Percentiles rank a stretch among this genome's conserved stretches.
Conservation (phyloP, 768 basidiomycete species). For the Lentinula edodes region DNA sequence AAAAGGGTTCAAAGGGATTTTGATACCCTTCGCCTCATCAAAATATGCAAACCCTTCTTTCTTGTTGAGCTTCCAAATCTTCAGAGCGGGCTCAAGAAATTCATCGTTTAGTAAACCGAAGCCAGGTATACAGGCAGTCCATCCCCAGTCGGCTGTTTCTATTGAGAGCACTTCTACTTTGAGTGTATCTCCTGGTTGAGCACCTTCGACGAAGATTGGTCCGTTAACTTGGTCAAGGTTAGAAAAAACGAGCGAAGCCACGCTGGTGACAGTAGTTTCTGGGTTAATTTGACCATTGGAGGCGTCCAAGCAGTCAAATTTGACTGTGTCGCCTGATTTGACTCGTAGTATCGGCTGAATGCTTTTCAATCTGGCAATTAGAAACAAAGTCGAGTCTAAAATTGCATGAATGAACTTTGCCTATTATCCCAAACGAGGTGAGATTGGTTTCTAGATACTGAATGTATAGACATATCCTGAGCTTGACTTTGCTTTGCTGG, state of each 20-base stretch:
- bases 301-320: constrained; percentile 59
- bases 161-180: constrained; percentile 54
- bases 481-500: constrained; percentile 42
- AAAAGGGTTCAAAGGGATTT: constrained; percentile 50
- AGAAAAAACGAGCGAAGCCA: constrained; percentile 38
- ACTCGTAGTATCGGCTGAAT: constrained; percentile 46
- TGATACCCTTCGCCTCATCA: constrained; percentile 39
- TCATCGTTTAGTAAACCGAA: constrained; percentile 57
- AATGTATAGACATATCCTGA: constrained; percentile 38
- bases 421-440: constrained; percentile 61
- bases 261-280: constrained; percentile 27
- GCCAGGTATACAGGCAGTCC: constrained; percentile 54
- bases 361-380: constrained; percentile 19
- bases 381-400: not conserved
- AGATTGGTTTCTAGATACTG: constrained; percentile 43
- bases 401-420: constrained; percentile 21
- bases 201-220: constrained; percentile 48
- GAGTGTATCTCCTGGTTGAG: constrained; percentile 51
- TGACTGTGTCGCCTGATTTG: constrained; percentile 47
- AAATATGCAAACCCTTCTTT: constrained; percentile 43
- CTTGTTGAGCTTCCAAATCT: constrained; percentile 46
- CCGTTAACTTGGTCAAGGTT: constrained; percentile 57
- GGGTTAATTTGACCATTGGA: constrained; percentile 55
- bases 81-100: constrained; percentile 43
- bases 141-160: constrained; percentile 53